Base-by-base conservation (phyloP, 1,284 basidiomycete species). In the Mycena sp. region DNA sequence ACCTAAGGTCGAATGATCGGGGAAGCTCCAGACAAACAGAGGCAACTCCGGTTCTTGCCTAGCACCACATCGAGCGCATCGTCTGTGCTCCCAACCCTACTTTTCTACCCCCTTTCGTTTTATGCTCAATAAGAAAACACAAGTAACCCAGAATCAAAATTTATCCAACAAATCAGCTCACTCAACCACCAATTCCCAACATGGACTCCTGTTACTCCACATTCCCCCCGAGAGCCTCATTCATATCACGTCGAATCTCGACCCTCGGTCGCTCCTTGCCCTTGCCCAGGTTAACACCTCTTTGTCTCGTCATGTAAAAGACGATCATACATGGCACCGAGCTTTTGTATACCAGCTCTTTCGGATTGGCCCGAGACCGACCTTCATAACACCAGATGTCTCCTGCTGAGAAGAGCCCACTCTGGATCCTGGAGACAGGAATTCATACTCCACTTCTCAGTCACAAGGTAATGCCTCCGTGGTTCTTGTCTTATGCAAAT, bases 241-340 rank as follows among this genome's bases (percentile, higher is more conserved):
- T 37, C 90, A 92, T 65, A 83, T 95, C 77, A 91, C 92, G n/a
- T 83, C 91, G 11, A 89, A 87, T 73, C 87, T 95, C 56, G 83
- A 89, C 70, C 91, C 92, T 0, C 78, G 79, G 0, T 81, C 87
- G 6, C 85, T 96, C 38, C 74, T 88, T 49, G 74, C 82, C 2
- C 85, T 93, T 67, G 81, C 84, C 12, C 75, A 77, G 65, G 87
- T 89, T 46, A 87, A 85, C 74, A 80, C 77, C 48, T 71, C 74
- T 48, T 83, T 95, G 65, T 80, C 85, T 68, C 77, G 83, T 63
- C 90, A 93, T 80, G 80, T 93, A 80, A 84, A 84, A 64, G 86
- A 93, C 71, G 94, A 96, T 64, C 89, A 87, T 69, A 94, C 91
- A 30, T 96, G 94, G 94, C 83, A 86, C 50, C 80, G 85, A n/a